Conservation (phyloP, 805 yeast genomes). For the Candida taoyuanica region DNA sequence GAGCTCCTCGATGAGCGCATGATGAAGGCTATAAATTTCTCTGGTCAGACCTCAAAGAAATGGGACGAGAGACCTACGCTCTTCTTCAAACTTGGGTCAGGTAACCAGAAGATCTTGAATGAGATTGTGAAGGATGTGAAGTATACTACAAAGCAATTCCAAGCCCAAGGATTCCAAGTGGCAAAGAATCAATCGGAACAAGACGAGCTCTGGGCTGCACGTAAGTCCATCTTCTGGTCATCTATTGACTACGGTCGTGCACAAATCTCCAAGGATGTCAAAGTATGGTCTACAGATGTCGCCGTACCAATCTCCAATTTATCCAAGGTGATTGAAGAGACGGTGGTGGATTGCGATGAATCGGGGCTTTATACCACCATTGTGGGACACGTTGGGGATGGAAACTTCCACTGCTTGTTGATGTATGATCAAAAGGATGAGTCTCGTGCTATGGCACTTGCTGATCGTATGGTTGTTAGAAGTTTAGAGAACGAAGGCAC, state of each 20-base stretch:
- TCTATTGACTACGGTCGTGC: slow-evolving; percentile 59
- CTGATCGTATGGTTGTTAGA: slow-evolving; percentile 57
- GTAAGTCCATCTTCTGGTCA: slow-evolving; percentile 69
- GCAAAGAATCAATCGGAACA: slow-evolving; percentile 56
- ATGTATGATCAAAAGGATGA: slow-evolving; percentile 51
- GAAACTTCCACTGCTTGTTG: slow-evolving; percentile 69
- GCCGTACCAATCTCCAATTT: slow-evolving; percentile 73
- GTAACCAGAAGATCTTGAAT: slow-evolving; percentile 34
- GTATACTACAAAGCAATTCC: slow-evolving; percentile 44
- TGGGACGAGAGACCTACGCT: slow-evolving; percentile 59
- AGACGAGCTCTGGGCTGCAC: slow-evolving; percentile 66
- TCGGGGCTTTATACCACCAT: slow-evolving; percentile 54
- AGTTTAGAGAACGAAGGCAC: slow-evolving; percentile 75
- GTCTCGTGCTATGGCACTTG: slow-evolving; percentile 43
- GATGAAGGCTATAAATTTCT: slow-evolving; percentile 58
- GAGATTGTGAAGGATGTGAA: slow-evolving; percentile 45
- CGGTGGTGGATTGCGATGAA: slow-evolving; percentile 52
- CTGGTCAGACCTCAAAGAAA: slow-evolving; percentile 46
- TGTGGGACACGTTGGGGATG: slow-evolving; percentile 82
- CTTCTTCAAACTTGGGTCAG: slow-evolving; percentile 59
- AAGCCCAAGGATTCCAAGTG: slow-evolving; percentile 49
- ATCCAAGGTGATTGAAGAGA: slow-evolving; percentile 55
- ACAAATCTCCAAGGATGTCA: slow-evolving; percentile 40
- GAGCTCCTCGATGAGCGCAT: slow-evolving; percentile 69
- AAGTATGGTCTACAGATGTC: slow-evolving; percentile 72